Evolutionary conservation across 2,329 filamentous ascomycete genomes (phyloP).

Genomic region (Aspergillus neoniger): DNA sequence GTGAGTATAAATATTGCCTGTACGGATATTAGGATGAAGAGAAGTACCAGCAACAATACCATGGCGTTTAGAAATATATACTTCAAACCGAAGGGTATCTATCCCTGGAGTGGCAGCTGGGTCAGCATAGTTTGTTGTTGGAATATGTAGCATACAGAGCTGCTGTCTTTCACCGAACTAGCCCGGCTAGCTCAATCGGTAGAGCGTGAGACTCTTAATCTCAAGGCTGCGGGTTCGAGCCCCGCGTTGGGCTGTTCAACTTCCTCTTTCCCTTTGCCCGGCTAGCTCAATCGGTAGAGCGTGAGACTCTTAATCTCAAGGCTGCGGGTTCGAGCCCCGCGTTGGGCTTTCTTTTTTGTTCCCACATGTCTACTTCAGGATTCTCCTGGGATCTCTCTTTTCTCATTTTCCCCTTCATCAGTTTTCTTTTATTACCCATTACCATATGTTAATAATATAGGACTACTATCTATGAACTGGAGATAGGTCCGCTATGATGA

Average conservation of each 20-base stretch:
- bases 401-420: not conserved
- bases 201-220: conserved; percentile 54
- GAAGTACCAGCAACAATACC: no score
- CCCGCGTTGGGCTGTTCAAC: conserved; percentile 46
- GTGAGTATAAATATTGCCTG: no score
- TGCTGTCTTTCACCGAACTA: conserved; percentile 10
- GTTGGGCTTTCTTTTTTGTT: conserved; percentile 35
- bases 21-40: no score
- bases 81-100: no score
- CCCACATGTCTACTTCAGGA: not conserved
- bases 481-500: no score
- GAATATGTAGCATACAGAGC: no score
- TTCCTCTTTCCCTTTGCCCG: no score
- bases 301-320: conserved; percentile 52
- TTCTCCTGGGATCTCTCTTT: not conserved
- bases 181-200: conserved; percentile 55
- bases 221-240: conserved; percentile 46
- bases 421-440: no score
- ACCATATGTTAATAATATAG: no score
- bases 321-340: conserved; percentile 46
- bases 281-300: conserved; percentile 55
- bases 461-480: accelerated
- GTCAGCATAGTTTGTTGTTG: no score
- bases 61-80: no score
- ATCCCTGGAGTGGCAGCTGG: no score